A percentile compares a stretch with the other conserved stretches of the same genome.
These are phyloP conservation scores for Phyllosticta citriasiana DNA, from an alignment of 2,329 filamentous ascomycete genomes.

Conservation along the genomic window DNA sequence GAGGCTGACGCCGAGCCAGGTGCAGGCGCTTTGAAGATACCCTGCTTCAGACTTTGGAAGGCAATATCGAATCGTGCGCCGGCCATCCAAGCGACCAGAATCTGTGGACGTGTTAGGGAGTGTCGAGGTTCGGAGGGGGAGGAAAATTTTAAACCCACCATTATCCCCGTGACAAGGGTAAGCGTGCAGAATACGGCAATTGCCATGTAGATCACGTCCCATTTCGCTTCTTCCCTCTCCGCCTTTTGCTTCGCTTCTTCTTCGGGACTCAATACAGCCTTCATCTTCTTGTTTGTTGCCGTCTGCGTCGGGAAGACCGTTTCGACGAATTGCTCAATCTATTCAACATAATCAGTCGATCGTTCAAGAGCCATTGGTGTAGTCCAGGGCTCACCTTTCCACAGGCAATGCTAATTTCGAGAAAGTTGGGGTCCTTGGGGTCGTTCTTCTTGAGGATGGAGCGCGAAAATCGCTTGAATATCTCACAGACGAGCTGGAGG, in stretches of 20 bases:
- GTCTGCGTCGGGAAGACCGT: constrained; percentile 78
- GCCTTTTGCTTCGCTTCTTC: constrained; percentile 49
- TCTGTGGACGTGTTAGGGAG: neutral
- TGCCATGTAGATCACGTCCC: constrained; percentile 54
- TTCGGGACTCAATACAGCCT: constrained; percentile 33
- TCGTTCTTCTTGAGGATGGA: constrained; percentile 91
- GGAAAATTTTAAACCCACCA: constrained; percentile 51
- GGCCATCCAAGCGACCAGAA: constrained; percentile 66
- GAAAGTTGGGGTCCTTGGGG: constrained; percentile 81
- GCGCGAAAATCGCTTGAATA: constrained; percentile 68
- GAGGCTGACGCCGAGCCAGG: constrained; percentile 1
- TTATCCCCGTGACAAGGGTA: constrained; percentile 58
- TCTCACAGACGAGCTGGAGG: constrained; percentile 65
- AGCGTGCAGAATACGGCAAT: constrained; percentile 59
- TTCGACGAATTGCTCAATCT: constrained; percentile 96
- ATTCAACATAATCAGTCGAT: constrained; percentile 10
- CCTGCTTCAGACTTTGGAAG: constrained; percentile 45
- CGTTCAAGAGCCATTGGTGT: neutral
- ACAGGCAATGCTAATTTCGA: constrained; percentile 84
- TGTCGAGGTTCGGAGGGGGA: constrained; percentile 8
- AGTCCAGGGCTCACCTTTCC: constrained; percentile 54
- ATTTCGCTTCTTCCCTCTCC: constrained; percentile 41
- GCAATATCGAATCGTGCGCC: constrained; percentile 75
- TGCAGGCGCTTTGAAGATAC: constrained; percentile 5
- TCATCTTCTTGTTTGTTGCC: constrained; percentile 15